phyloP scores from a whole-genome alignment of 2,329 filamentous ascomycete species.

The Stagonosporopsis cucurbitacearum region DNA sequence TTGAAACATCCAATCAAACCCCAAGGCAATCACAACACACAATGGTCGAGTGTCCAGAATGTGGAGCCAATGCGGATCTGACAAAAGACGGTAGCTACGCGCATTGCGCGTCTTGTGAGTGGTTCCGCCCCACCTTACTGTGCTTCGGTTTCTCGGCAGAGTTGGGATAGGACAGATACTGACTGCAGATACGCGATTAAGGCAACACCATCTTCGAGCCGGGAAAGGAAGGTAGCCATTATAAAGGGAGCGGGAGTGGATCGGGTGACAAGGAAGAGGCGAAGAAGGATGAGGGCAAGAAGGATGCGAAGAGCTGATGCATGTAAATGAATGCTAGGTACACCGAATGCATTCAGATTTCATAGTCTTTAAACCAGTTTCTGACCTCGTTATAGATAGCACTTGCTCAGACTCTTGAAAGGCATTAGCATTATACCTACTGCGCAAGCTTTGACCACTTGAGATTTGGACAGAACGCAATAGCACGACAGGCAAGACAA shows the following conservation, averaged over 20 bases:
- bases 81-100: slow-evolving; percentile 40
- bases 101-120: slow-evolving; percentile 40
- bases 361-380: background rate
- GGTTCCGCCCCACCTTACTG: background rate
- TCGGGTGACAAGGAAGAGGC: slow-evolving; percentile 36
- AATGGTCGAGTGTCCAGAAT: slow-evolving; percentile 40
- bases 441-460: background rate
- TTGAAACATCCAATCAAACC: background rate
- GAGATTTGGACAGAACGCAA: background rate
- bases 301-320: slow-evolving; percentile 17
- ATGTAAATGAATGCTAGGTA: background rate
- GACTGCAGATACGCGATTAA: slow-evolving; percentile 1
- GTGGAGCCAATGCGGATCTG: slow-evolving; percentile 35
- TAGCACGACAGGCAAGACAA: background rate
- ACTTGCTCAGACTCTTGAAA: background rate
- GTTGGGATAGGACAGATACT: background rate
- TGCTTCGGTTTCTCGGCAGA: background rate
- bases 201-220: slow-evolving; percentile 40
- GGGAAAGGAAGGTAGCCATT: slow-evolving; percentile 36
- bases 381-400: background rate
- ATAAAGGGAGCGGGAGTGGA: slow-evolving; percentile 33
- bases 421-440: background rate
- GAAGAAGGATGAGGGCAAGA: slow-evolving; percentile 23
- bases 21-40: background rate
- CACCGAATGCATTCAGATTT: background rate